Base-by-base conservation (phyloP, 2,329 filamentous ascomycete genomes). In the Cladosporium austrohemisphaericum region DNA sequence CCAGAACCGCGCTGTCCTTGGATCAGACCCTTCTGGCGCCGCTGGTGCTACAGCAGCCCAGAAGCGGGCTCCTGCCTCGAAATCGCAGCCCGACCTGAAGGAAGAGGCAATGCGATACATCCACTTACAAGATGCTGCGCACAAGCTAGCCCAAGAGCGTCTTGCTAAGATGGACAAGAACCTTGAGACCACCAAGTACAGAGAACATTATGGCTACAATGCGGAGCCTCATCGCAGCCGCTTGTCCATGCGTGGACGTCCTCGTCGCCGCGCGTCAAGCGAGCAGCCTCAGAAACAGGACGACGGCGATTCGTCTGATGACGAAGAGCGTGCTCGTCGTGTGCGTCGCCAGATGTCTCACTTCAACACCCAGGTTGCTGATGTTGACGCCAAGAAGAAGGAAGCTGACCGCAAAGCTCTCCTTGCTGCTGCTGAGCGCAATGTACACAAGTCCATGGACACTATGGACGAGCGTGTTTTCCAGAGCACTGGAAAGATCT, bases 401-500 rank as follows among this genome's bases (percentile, higher is more conserved):
- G 76, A 84, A 51, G 77, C 80, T 35, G 91, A 95, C 58, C 84
- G 88, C 10, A 85, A 86, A 48, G 76, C 79, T 1, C 72, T 97
- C 1, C 74, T 95, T 55, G 85, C 85, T 8, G 83, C 83, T 3
- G 92, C 92, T 1, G 86, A 91, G 62, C 83, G 86, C 36, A 95
- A 95, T 57, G 92, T 96, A n/a, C 82, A 84, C 56, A 83, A 83
- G 16, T 81, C 80, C 33, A 78, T 96, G 57, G 81, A 86, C 53
- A 80, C 78, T 32, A 90, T 96, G 75, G 92, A 97, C 52, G 82
- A 91, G 65, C 84, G 83, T 60, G 80, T 95, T 10, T 88, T 84
- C 57, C 76, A 80, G 11, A 79, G 92, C 46, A 92, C 86, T 1
- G 89, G 89, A 50, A 84, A 85, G 63, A 76, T 86, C 22, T 80